Evolutionary conservation across 2,329 filamentous ascomycete genomes (phyloP), one percentile per base, ranked within the genome.

Genomic region (Epichloe sp.): DNA sequence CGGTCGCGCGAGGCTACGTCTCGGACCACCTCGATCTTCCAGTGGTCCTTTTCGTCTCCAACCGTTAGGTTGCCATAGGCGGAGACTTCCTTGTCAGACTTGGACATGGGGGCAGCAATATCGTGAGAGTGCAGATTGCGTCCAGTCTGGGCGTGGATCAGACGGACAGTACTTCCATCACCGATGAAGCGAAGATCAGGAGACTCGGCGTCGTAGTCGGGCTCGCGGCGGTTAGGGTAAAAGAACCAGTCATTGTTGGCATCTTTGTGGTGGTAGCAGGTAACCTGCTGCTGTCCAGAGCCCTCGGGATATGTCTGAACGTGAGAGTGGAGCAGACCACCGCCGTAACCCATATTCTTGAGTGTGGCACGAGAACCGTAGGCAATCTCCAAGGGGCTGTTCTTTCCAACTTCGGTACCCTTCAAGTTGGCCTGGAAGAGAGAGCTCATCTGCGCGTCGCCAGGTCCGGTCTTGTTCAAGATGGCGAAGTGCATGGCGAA

Each of bases 211-310:
- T 90, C 76, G 62, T 83, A 95, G 17, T 86, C 83, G 23, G 77
- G 70, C 53, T 95, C 80, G 50, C 76, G 70, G 56, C 94, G 87
- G 72, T 91, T 95, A 26, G 93, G 93, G 68, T 96, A 96, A 71
- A 98, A 90, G 72, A 94, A 95, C 93, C 93, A 98, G 68, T 98
- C 93, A 67, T 98, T 98, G 79, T 98, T 98, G 67, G 91, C 79
- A 74, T 98, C 93, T 68, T 98, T 98, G 77, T 98, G 93, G 71
- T 98, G 93, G 71, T 98, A 98, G 76, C 94, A 98, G 56, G 93
- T 98, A 55, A 98, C 84, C 68, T 98, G 93, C 69, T 98, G 94
- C 71, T 98, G 93, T 49, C 73, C 73, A 38, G 93, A 97, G 35
- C 91, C 93, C 64, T 96, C 90, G 0, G 91, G 91, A 66, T 88